Base-by-base conservation (phyloP, 768 basidiomycete species). In the Lactarius deliciosus region DNA sequence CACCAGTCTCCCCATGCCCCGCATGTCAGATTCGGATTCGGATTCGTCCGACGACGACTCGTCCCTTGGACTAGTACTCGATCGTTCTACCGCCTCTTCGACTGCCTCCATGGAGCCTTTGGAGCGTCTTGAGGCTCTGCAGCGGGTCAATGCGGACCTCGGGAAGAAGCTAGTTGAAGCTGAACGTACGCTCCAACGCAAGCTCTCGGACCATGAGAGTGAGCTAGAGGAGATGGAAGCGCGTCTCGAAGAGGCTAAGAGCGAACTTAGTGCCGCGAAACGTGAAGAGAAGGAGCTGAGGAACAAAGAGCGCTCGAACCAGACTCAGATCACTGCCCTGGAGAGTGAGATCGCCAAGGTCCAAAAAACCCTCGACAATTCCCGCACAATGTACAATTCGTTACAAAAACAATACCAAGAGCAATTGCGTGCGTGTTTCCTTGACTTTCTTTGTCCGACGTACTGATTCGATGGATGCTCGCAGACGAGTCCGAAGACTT, bases 201-300 rank as follows among this genome's bases (percentile, higher is more conserved):
- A 86, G 69, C 80, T 94, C 16, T 76, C 77, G 13, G 90, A 94
- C 60, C 92, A 94, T 70, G 94, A 96, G 75, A 75, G 79, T n/a
- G 89, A 94, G 72, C 76, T 96, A 34, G 90, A 92, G 70, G 91
- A 94, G 65, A 83, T 92, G 77, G 88, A 96, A 72, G 77, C 77
- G 4, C 81, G 84, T 36, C 74, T 96, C 64, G 95, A 97, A 64
- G 93, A 97, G 74, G 76, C 89, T 66, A 80, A 83, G 69, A 84
- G 80, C 15, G 96, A 97, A 75, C 79, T 97, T 9, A 87, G 81
- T 16, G 83, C 89, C 7, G 88, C 90, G 5, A 91, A 92, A 75
- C 84, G 92, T 47, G 94, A 98, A 72, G 95, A 98, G 77, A 97
- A 98, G 78, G 96, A 98, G 72, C 76, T 96, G 70, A 82, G 92